These are phyloP conservation scores for Fallopia convolvulus DNA, from an alignment of 148 eudicot genomes.

Conservation along the genomic window DNA sequence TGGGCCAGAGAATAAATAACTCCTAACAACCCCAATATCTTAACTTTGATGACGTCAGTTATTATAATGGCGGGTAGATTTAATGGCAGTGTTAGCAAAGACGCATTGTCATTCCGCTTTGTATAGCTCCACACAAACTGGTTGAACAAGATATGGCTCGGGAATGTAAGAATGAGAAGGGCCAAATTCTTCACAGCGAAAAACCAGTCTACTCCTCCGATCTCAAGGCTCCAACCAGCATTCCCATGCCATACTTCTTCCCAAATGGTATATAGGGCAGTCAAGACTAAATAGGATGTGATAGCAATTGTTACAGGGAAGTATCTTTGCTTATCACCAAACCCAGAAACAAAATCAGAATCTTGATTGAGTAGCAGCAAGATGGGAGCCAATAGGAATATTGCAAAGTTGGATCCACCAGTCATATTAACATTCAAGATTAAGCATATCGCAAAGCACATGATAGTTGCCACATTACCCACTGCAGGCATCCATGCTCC, in stretches of 20 bases:
- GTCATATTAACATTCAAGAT: slow-evolving; percentile 77
- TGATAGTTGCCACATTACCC: slow-evolving; percentile 88
- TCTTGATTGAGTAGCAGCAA: slow-evolving; percentile 89
- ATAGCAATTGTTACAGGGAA: slow-evolving; percentile 81
- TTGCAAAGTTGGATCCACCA: slow-evolving; percentile 93
- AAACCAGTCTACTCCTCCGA: slow-evolving; percentile 91
- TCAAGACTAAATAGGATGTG: slow-evolving; percentile 62
- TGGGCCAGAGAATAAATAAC: slow-evolving; percentile 85
- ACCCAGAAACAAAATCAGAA: slow-evolving; percentile 93
- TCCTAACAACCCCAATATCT: slow-evolving; percentile 85
- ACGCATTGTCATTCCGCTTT: slow-evolving; percentile 62
- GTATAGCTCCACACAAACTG: slow-evolving; percentile 89
- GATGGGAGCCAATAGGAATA: slow-evolving; percentile 94
- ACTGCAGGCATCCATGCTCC: slow-evolving; percentile 99
- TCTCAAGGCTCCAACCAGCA: slow-evolving; percentile 81
- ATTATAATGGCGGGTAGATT: slow-evolving; percentile 76
- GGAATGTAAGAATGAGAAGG: slow-evolving; percentile 79
- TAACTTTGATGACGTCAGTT: slow-evolving; percentile 80
- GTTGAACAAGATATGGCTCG: slow-evolving; percentile 87
- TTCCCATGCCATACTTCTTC: slow-evolving; percentile 93
- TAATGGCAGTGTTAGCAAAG: slow-evolving; percentile 75
- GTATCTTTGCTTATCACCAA: slow-evolving; percentile 95
- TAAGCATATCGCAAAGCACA: slow-evolving; percentile 92
- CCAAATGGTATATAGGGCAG: slow-evolving; percentile 70
- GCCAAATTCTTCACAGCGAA: slow-evolving; percentile 90